Conservation (phyloP, 2,329 filamentous ascomycete species). For the Trematosphaeria pertusa region DNA sequence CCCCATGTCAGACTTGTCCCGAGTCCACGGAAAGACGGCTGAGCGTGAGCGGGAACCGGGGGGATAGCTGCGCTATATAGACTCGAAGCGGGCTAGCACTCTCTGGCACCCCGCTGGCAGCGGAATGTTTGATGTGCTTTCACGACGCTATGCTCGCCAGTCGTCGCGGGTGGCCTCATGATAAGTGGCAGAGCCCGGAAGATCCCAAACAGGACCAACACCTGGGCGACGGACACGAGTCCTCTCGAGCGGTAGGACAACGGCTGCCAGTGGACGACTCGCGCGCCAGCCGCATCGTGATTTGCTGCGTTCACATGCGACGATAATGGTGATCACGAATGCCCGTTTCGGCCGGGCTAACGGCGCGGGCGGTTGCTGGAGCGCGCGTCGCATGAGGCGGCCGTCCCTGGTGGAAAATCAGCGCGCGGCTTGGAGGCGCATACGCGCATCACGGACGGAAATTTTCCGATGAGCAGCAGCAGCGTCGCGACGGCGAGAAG, state of each 20-base stretch:
- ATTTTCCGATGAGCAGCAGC: background rate
- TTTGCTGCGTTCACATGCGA: slow-evolving; percentile 6
- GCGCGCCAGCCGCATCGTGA: slow-evolving; percentile 5
- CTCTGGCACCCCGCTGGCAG: slow-evolving; percentile 7
- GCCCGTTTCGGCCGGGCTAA: background rate
- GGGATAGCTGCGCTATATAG: slow-evolving; percentile 6
- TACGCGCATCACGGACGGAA: background rate
- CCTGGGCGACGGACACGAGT: background rate
- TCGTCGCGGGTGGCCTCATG: background rate
- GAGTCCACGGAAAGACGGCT: slow-evolving; percentile 15
- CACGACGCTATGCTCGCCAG: background rate
- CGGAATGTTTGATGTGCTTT: background rate
- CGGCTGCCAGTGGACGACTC: slow-evolving; percentile 7
- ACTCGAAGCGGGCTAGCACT: slow-evolving; percentile 7
- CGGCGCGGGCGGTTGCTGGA: slow-evolving; percentile 1
- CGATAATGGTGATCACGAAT: slow-evolving; percentile 2
- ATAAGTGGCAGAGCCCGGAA: background rate
- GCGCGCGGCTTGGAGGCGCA: background rate
- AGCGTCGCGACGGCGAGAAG: background rate
- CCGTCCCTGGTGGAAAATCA: background rate
- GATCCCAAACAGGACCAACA: background rate
- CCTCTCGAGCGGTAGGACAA: slow-evolving; percentile 6
- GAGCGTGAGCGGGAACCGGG: slow-evolving; percentile 12
- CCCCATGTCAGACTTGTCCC: slow-evolving; percentile 14
- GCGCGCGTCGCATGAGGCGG: background rate